phyloP scores from a whole-genome alignment of 345 rosid species.

The Lepidium aucheri region DNA sequence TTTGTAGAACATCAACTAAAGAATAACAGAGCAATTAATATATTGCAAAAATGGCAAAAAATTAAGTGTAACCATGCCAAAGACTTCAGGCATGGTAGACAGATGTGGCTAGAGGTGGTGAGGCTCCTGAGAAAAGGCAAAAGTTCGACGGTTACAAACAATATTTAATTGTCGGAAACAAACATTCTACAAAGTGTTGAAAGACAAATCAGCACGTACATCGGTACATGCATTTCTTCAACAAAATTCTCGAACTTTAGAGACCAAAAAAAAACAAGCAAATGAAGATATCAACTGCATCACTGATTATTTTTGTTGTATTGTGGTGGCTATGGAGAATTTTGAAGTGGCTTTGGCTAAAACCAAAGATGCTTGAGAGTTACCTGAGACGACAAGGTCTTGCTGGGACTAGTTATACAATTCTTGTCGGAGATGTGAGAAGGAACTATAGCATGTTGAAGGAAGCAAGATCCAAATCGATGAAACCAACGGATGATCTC shows the following conservation, averaged over 20 bases:
- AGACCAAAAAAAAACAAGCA: background rate
- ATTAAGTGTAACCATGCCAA: background rate
- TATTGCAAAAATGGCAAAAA: background rate
- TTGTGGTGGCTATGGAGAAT: constrained; percentile 17
- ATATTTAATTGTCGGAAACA: background rate
- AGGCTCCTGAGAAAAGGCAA: background rate
- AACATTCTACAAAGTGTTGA: background rate
- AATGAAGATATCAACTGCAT: constrained; percentile 11
- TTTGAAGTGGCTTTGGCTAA: constrained; percentile 20
- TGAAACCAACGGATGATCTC: constrained; percentile 16
- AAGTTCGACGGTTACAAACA: constrained; percentile 5
- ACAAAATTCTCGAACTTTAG: background rate
- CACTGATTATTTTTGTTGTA: background rate
- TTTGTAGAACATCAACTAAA: too few species aligned
- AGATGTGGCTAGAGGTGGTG: constrained; percentile 14
- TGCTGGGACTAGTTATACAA: constrained; percentile 26
- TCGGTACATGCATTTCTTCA: constrained; percentile 11
- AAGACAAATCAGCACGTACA: background rate
- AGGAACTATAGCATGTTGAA: constrained; percentile 5
- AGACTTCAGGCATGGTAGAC: constrained; percentile 16
- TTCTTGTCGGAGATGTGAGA: constrained; percentile 22
- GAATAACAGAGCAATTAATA: too few species aligned
- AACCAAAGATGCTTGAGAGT: constrained; percentile 16
- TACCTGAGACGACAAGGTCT: constrained; percentile 21
- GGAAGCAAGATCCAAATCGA: constrained; percentile 17